Evolutionary conservation across 2,329 filamentous ascomycete genomes (phyloP).

Genomic region (Botryotinia globosa): DNA sequence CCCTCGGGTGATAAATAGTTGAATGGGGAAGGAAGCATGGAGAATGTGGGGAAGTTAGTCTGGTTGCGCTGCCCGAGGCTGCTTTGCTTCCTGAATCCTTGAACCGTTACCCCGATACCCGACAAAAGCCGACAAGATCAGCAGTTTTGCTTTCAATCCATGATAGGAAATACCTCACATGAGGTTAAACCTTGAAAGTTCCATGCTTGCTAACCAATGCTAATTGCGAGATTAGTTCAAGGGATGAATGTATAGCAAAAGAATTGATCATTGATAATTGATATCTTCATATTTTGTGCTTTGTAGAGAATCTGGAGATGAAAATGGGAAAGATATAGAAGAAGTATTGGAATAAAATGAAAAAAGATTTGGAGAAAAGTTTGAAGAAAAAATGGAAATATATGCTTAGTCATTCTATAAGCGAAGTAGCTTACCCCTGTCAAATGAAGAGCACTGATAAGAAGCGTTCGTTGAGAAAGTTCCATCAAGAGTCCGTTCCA

Average conservation of each 20-base stretch:
- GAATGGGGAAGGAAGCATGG: constrained; percentile 6
- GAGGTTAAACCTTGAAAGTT: not conserved
- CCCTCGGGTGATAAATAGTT: not conserved
- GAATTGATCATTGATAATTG: not conserved
- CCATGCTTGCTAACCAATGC: constrained; percentile 3
- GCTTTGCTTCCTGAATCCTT: not conserved
- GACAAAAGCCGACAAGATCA: constrained; percentile 8
- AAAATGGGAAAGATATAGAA: not conserved
- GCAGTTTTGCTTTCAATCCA: constrained; percentile 12
- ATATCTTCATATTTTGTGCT: not conserved
- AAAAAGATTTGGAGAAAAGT: not conserved
- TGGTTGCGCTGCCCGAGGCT: not conserved
- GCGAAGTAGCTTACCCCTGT: constrained; percentile 12
- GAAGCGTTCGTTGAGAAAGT: not conserved
- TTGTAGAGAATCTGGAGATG: not conserved
- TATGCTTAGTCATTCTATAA: constrained; percentile 3
- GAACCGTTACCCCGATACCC: constrained; percentile 12
- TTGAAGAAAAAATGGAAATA: not conserved
- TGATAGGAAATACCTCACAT: constrained; percentile 8
- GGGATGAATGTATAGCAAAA: constrained; percentile 10
- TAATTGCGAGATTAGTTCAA: not conserved
- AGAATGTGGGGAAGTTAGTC: constrained; percentile 18
- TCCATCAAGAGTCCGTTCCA: not conserved
- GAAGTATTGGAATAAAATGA: not conserved
- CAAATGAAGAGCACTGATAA: not conserved